phyloP scores from a whole-genome alignment of 2,329 filamentous ascomycete species.

The Epichloe gansuensis region DNA sequence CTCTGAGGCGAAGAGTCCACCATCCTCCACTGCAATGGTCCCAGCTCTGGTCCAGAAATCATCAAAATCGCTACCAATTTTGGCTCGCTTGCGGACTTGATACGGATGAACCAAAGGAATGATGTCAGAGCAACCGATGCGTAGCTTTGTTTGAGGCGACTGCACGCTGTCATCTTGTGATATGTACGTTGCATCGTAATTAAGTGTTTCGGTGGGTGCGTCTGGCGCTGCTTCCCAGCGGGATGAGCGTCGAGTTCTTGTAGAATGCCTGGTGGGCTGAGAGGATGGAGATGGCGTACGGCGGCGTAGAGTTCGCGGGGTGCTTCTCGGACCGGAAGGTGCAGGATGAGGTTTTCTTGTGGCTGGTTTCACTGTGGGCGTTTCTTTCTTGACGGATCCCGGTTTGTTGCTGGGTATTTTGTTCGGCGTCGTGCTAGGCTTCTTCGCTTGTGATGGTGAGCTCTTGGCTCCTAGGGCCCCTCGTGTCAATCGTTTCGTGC shows the following conservation, averaged over 20 bases:
- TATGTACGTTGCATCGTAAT: slow-evolving; percentile 6
- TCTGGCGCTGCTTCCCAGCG: slow-evolving; percentile 23
- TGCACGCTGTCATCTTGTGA: slow-evolving; percentile 15
- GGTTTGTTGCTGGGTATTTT: slow-evolving; percentile 18
- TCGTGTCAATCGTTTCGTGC: slow-evolving; percentile 40
- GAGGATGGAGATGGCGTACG: slow-evolving; percentile 29
- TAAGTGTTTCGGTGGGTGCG: slow-evolving; percentile 7
- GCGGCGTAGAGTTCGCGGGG: slow-evolving; percentile 24
- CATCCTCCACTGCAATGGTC: slow-evolving; percentile 42
- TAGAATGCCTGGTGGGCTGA: slow-evolving; percentile 26
- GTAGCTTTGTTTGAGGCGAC: slow-evolving; percentile 37
- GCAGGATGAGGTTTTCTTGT: slow-evolving; percentile 15
- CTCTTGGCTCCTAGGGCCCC: slow-evolving; percentile 19
- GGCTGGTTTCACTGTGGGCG: slow-evolving; percentile 19
- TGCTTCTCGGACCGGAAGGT: slow-evolving; percentile 14
- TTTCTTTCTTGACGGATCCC: slow-evolving; percentile 14
- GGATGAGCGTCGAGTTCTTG: slow-evolving; percentile 31
- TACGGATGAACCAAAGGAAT: slow-evolving; percentile 49
- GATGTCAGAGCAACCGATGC: slow-evolving; percentile 23
- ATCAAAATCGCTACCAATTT: slow-evolving; percentile 40
- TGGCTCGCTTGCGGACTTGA: slow-evolving; percentile 41
- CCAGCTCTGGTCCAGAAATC: slow-evolving; percentile 44
- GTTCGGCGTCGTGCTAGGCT: slow-evolving; percentile 16
- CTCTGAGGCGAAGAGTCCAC: slow-evolving; percentile 42
- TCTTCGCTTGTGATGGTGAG: slow-evolving; percentile 22